Percentiles rank a stretch among this genome's conserved stretches.
Conservation (phyloP, 1,139 yeast species). For the Kodamaea alishanica region DNA sequence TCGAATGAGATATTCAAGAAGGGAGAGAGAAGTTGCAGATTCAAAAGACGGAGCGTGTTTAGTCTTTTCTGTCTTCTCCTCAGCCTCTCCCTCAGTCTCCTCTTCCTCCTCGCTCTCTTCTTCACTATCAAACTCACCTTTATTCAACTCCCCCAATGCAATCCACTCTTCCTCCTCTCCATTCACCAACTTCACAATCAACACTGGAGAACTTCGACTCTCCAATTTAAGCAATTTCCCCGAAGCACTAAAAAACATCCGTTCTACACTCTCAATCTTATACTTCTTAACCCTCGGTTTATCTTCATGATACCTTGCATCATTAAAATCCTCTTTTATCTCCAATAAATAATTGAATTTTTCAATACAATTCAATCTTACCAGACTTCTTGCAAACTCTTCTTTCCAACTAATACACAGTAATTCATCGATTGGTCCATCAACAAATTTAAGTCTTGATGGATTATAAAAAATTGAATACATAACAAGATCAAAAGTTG, state of each 20-base stretch:
- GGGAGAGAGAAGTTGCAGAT: slow-evolving; percentile 41
- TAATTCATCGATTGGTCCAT: slow-evolving; percentile 22
- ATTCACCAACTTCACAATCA: slow-evolving; percentile 50
- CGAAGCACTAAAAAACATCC: slow-evolving; percentile 69
- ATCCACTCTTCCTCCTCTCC: slow-evolving; percentile 43
- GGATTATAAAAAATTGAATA: slow-evolving; percentile 68
- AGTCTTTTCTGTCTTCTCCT: slow-evolving; percentile 11
- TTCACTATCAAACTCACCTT: slow-evolving; percentile 28
- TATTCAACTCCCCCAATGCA: slow-evolving; percentile 49
- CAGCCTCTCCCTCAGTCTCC: slow-evolving; percentile 25
- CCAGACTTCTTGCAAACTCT: slow-evolving; percentile 57
- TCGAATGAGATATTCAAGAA: slow-evolving; percentile 64
- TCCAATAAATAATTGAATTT: slow-evolving; percentile 43
- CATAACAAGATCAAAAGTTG: slow-evolving; percentile 54
- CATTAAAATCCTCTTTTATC: slow-evolving; percentile 62
- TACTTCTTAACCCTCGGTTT: slow-evolving; percentile 36
- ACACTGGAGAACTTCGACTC: slow-evolving; percentile 63
- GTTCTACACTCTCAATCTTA: slow-evolving; percentile 43
- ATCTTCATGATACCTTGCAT: slow-evolving; percentile 70
- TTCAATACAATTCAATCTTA: slow-evolving; percentile 27
- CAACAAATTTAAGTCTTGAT: slow-evolving; percentile 37
- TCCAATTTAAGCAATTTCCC: slow-evolving; percentile 65
- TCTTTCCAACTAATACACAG: slow-evolving; percentile 69
- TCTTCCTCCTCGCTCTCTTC: slow-evolving; percentile 28
- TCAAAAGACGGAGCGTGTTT: slow-evolving; percentile 9